A percentile compares a stretch with the other conserved stretches of the same genome.
Conservation (phyloP, 768 basidiomycete genomes). For the Multifurca ochricompacta region DNA sequence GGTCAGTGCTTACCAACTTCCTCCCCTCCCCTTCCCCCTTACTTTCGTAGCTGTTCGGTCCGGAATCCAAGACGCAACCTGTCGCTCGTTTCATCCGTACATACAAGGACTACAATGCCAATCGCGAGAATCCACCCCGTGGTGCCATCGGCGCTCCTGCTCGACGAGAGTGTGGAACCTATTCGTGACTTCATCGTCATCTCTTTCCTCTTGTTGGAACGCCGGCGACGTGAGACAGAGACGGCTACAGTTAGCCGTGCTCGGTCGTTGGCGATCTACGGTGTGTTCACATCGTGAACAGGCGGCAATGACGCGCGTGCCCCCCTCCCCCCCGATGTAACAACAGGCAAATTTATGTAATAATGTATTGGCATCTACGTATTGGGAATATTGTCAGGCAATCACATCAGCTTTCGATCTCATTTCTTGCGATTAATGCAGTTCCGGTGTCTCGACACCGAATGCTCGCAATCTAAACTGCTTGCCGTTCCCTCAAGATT, state of each 20-base stretch:
- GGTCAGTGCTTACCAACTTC: too few relatives aligned
- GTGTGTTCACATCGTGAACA: background rate
- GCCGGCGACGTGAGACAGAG: slow-evolving; percentile 19
- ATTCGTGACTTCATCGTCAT: slow-evolving; percentile 15
- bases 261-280: background rate
- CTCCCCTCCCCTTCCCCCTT: background rate
- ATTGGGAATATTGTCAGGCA: too few relatives aligned
- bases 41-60: slow-evolving; percentile 15
- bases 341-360: too few relatives aligned
- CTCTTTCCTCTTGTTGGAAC: slow-evolving; percentile 20
- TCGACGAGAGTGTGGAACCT: slow-evolving; percentile 14
- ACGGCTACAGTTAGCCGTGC: slow-evolving; percentile 4
- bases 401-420: too few relatives aligned
- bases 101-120: slow-evolving; percentile 2
- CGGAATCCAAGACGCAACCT: slow-evolving; percentile 15
- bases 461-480: too few relatives aligned
- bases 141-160: slow-evolving; percentile 15
- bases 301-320: background rate
- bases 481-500: too few relatives aligned
- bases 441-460: too few relatives aligned
- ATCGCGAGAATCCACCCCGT: slow-evolving; percentile 10
- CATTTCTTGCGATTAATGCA: too few relatives aligned
- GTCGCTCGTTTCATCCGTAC: slow-evolving; percentile 19
- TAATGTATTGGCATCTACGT: too few relatives aligned
- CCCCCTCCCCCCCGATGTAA: too few relatives aligned